Percentiles rank a stretch among this genome's conserved stretches.
These are phyloP conservation scores for Pseudogymnoascus sp. DNA, from an alignment of 2,329 filamentous ascomycete genomes.

Conservation along the genomic window DNA sequence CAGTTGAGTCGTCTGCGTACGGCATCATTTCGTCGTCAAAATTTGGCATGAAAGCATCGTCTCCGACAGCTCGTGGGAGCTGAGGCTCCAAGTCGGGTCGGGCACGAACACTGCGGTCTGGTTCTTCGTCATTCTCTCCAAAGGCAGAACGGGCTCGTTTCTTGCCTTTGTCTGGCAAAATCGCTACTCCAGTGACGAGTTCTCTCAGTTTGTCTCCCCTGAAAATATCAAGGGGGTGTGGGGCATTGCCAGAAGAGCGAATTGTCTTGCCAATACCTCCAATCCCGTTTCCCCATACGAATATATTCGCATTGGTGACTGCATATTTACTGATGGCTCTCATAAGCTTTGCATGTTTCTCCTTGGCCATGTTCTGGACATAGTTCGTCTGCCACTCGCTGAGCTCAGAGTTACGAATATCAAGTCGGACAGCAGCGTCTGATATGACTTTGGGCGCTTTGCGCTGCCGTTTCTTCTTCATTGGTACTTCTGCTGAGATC, in stretches of 20 bases:
- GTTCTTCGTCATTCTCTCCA: slow-evolving; percentile 20
- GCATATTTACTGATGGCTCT: slow-evolving; percentile 37
- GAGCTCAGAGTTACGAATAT: slow-evolving; percentile 49
- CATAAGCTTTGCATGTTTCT: slow-evolving; percentile 35
- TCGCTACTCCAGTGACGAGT: slow-evolving; percentile 16
- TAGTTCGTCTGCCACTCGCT: slow-evolving; percentile 52
- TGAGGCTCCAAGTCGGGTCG: slow-evolving; percentile 28
- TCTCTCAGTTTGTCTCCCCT: slow-evolving; percentile 46
- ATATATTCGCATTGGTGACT: slow-evolving; percentile 55
- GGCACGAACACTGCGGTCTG: slow-evolving; percentile 29
- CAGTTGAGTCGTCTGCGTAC: slow-evolving; percentile 20
- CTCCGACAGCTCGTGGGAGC: slow-evolving; percentile 24
- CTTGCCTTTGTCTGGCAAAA: neutral
- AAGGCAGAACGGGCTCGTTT: neutral
- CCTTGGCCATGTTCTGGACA: slow-evolving; percentile 48
- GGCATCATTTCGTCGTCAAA: slow-evolving; percentile 27
- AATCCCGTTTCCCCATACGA: slow-evolving; percentile 50
- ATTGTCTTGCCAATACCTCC: slow-evolving; percentile 43
- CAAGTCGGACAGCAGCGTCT: slow-evolving; percentile 42
- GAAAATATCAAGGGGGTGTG: slow-evolving; percentile 48
- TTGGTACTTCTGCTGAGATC: slow-evolving; percentile 32
- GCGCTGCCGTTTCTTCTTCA: slow-evolving; percentile 29
- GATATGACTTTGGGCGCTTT: slow-evolving; percentile 21
- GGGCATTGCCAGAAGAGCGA: slow-evolving; percentile 26
- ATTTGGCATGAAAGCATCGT: slow-evolving; percentile 31